Base-by-base conservation (phyloP, 176 grass and related monocot genomes). In the Carex pumila region DNA sequence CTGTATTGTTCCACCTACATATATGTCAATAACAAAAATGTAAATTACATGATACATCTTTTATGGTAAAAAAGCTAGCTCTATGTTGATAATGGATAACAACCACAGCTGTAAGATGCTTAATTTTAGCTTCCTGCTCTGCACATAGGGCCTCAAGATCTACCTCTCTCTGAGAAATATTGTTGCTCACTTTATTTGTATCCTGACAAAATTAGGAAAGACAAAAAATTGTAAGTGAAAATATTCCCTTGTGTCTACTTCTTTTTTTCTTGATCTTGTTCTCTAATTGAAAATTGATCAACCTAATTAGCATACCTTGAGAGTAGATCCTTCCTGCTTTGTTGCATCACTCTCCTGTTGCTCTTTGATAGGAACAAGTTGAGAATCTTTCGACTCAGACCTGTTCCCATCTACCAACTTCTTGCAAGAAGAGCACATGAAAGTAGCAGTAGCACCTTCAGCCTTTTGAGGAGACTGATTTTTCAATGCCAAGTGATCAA, bases 401-500 rank as follows among this genome's bases (percentile, higher is more conserved):
- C 69, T 65, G 22, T 90, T 75, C 36, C 77, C 84, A 52, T 81
- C 61, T 69, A 95, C 61, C 39, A 77, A 70, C 83, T 93, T 93
- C 83, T 93, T 93, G 86, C 96, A 99, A 68, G 91, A 85, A 81
- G 93, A 88, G 81, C 96, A 99, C 11, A 95, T 80, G 19, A 90
- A 84, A n/a, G 78, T 47, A 79, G 68, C 57, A 71, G 84, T 13
- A 86, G 18, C 63, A 82, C 34, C 82, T 82, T 68, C 81, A 71
- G 69, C 82, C 61, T 91, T 91, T 84, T 88, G 82, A 63, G 85
- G 39, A 71, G 87, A 89, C 21, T 99, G 70, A 41, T 87, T 85
- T 74, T 95, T 92, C 52, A 89, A 18, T 61, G 96, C 81, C 1
- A 99, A 92, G 89, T 99, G 96, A 61, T 99, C 96, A 90, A 99